Evolutionary conservation across 805 yeast genomes (phyloP).

Genomic region (Candida boidinii): DNA sequence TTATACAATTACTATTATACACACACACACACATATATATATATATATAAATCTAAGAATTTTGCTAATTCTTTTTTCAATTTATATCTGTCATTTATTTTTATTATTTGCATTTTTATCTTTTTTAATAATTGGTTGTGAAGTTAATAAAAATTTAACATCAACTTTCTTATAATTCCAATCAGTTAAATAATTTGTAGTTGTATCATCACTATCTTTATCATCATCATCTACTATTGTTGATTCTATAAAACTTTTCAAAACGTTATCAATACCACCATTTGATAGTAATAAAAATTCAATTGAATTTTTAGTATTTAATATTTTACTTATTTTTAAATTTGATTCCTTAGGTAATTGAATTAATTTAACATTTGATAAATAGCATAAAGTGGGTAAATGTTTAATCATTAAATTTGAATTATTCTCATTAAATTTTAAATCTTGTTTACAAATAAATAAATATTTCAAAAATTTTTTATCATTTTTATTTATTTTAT

Average conservation of each 20-base stretch:
- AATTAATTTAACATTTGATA: constrained; percentile 48
- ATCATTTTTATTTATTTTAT: neutral
- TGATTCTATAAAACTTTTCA: no score
- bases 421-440: constrained; percentile 20
- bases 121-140: constrained; percentile 31
- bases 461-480: constrained; percentile 27
- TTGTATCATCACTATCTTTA: no score
- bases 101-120: neutral
- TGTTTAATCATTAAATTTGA: constrained; percentile 45
- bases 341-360: constrained; percentile 45
- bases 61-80: no score
- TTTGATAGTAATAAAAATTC: constrained; percentile 13
- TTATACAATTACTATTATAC: neutral
- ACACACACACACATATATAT: neutral
- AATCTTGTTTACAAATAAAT: constrained; percentile 56
- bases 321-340: constrained; percentile 10
- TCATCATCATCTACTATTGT: no score
- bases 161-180: constrained; percentile 18
- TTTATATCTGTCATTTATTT: no score
- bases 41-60: neutral
- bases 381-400: constrained; percentile 46
- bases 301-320: constrained; percentile 6
- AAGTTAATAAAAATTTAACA: constrained; percentile 34
- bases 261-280: constrained; percentile 7
- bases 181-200: no score